phyloP scores from a whole-genome alignment of 305 asterid genomes.

The Fraxinus sp. region DNA sequence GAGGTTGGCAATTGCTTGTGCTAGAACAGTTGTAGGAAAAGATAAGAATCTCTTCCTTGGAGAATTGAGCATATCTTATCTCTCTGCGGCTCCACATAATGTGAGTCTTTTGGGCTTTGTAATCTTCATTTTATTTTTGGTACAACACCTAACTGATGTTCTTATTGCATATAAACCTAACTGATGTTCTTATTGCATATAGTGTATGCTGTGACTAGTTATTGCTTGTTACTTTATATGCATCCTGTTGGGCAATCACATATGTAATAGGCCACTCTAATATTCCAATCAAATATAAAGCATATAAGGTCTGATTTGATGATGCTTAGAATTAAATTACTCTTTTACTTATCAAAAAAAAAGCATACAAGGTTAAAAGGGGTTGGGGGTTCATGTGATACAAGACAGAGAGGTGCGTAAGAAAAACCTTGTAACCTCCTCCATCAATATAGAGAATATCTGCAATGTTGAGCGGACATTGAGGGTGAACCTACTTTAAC shows the following conservation, averaged over 20 bases:
- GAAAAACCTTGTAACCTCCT: neutral
- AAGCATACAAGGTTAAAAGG: too few species aligned
- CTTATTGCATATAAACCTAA: neutral
- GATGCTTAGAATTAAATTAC: too few species aligned
- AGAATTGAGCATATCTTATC: constrained; percentile 68
- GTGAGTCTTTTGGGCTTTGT: constrained; percentile 31
- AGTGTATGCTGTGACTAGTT: neutral
- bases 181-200: neutral
- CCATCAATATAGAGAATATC: neutral
- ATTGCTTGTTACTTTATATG: neutral
- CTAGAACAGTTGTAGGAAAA: constrained; percentile 66
- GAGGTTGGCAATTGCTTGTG: constrained; percentile 69
- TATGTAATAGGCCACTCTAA: neutral
- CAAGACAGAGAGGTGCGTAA: neutral
- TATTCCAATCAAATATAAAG: neutral
- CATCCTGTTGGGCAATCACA: neutral
- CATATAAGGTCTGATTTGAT: too few species aligned
- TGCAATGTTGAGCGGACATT: neutral
- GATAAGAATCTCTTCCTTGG: constrained; percentile 73
- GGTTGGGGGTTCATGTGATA: too few species aligned
- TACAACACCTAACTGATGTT: neutral
- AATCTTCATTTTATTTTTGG: neutral
- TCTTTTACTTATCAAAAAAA: too few species aligned
- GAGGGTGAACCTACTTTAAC: neutral
- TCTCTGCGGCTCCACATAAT: constrained; percentile 60